Percentiles rank a stretch among this genome's conserved stretches.
phyloP scores from a whole-genome alignment of 2,329 filamentous ascomycete genomes.

The Coniochaeta ligniaria region DNA sequence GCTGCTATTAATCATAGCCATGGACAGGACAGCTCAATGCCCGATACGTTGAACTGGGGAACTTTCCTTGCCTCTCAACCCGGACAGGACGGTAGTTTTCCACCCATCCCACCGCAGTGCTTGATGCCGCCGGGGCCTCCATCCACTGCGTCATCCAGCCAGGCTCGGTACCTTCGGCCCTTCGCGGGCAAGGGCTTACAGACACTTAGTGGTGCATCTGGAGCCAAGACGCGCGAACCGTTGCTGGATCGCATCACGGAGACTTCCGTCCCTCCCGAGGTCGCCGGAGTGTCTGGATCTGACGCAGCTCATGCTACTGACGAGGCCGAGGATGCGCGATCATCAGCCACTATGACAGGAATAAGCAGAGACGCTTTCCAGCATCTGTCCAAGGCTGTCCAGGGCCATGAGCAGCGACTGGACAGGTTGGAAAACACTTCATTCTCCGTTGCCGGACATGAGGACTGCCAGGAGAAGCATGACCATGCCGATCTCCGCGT shows the following conservation, averaged over 20 bases:
- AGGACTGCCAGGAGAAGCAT: slow-evolving; percentile 62
- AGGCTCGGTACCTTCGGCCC: slow-evolving; percentile 43
- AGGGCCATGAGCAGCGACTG: slow-evolving; percentile 56
- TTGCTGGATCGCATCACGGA: slow-evolving; percentile 20
- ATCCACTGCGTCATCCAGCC: slow-evolving; percentile 44
- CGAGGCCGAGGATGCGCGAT: neutral
- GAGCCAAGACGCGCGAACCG: slow-evolving; percentile 22
- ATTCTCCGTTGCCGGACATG: slow-evolving; percentile 58
- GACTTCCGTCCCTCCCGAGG: slow-evolving; percentile 3
- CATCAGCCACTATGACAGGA: neutral
- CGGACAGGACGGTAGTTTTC: slow-evolving; percentile 24
- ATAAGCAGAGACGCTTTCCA: slow-evolving; percentile 26
- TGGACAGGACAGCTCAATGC: slow-evolving; percentile 35
- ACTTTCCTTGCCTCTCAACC: slow-evolving; percentile 32
- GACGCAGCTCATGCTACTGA: neutral
- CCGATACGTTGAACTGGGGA: slow-evolving; percentile 49
- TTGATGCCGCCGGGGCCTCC: slow-evolving; percentile 38
- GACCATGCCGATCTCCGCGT: slow-evolving; percentile 61
- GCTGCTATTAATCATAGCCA: slow-evolving; percentile 13
- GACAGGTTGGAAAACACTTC: slow-evolving; percentile 64
- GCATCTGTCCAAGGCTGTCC: slow-evolving; percentile 43
- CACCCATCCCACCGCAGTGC: slow-evolving; percentile 43
- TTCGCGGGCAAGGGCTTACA: slow-evolving; percentile 49
- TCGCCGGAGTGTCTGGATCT: neutral
- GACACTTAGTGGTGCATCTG: slow-evolving; percentile 37